Base-by-base conservation (phyloP, 2,329 filamentous ascomycete species). In the Cercospora citrullina region DNA sequence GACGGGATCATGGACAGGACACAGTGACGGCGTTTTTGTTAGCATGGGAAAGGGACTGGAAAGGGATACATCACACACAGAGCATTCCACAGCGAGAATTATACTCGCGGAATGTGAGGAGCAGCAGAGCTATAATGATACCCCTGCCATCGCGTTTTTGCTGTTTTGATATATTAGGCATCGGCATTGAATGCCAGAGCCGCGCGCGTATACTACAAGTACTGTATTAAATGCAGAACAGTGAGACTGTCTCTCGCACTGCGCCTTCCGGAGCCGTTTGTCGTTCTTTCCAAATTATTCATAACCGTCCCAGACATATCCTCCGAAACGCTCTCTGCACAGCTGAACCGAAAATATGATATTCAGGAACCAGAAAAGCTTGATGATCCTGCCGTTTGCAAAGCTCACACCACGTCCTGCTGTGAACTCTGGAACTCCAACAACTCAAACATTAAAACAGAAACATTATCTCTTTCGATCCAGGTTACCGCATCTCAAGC, bases 11-110 rank as follows among this genome's bases (percentile, higher is more conserved):
- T 30, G 55, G 42, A 58, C 31, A 33, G 33, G 36, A 66, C 60
- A 71, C 39, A 69, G 57, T 48, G 57, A 53, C 4, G 62, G 51
- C 55, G 55, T 36, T 59, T 18, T n/a, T 33, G 55, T 59, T 36
- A 31, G 30, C 23, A 53, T 59, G 39, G 53, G 63, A 53, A 51
- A 64, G 23, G 30, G 26, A 42, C 36, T 42, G 36, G 60, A 31
- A 31, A 45, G 21, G 55, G 28, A 59, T 36, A 31, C n/a, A 23
- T 53, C 18, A 14, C 21, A 9, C 21, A 21, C 45, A 28, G 48
- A 23, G 48, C 55, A 58, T 58, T 58, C 55, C 55, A 33, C 55
- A 16, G 16, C 30, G 55, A 31, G 18, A 5, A 21, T 59, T n/a
- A 36, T 12, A 23, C 48, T 30, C 21, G 51, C 31, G 62, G 48